Percentiles rank a stretch among this genome's conserved stretches.
Evolutionary conservation across 2,329 filamentous ascomycete genomes (phyloP).

Genomic region (Davidsoniella australis): DNA sequence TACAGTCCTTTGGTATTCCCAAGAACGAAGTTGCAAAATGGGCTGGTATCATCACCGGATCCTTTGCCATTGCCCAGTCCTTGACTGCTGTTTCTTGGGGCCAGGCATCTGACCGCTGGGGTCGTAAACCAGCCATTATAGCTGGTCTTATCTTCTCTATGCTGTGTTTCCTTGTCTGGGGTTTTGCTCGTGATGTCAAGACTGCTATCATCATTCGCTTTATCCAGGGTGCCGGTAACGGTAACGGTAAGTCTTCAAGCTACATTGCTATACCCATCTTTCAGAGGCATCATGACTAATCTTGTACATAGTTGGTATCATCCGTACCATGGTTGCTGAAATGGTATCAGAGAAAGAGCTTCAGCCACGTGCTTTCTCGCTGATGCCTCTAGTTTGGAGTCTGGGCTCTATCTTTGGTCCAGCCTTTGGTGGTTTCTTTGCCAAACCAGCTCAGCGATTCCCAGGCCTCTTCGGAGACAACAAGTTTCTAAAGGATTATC

Average conservation of each 20-base stretch:
- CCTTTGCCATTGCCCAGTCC: conserved; percentile 58
- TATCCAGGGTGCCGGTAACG: conserved; percentile 70
- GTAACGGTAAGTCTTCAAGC: conserved; percentile 42
- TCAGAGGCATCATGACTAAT: conserved; percentile 13
- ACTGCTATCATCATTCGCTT: conserved; percentile 68
- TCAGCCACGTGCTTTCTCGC: conserved; percentile 74
- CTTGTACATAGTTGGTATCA: conserved; percentile 53
- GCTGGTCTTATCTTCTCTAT: conserved; percentile 61
- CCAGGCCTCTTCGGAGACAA: conserved; percentile 52
- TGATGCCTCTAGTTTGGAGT: conserved; percentile 86
- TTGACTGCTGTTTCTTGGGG: conserved; percentile 60
- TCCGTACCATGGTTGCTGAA: conserved; percentile 82
- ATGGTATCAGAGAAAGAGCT: conserved; percentile 76
- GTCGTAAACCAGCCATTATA: conserved; percentile 70
- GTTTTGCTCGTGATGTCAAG: conserved; percentile 58
- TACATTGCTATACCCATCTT: not conserved
- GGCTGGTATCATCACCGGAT: conserved; percentile 57
- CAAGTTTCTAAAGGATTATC: conserved; percentile 55
- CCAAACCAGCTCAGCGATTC: conserved; percentile 60
- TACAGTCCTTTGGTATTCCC: conserved; percentile 57
- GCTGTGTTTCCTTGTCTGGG: conserved; percentile 65
- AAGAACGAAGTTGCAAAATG: conserved; percentile 60
- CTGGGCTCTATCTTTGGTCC: conserved; percentile 79
- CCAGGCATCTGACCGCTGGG: conserved; percentile 57
- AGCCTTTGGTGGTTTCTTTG: conserved; percentile 71